phyloP scores from a whole-genome alignment of 2,329 filamentous ascomycete genomes.

The Aureobasidium melanogenum region DNA sequence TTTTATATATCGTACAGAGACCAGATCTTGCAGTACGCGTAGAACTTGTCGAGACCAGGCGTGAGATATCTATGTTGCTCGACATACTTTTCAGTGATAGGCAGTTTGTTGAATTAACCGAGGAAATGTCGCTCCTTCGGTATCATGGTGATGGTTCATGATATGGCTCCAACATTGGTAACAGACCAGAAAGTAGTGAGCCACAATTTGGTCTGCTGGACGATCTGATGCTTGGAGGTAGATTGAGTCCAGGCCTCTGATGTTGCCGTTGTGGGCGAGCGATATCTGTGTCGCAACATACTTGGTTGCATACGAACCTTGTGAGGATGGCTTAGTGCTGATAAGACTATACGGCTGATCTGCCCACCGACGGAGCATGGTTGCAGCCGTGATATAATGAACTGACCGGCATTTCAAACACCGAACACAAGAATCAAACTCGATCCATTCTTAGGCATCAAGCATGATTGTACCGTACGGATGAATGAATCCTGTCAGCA shows the following conservation, averaged over 20 bases:
- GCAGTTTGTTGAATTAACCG: constrained; percentile 23
- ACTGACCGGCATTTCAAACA: too few species aligned
- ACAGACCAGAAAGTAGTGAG: constrained; percentile 13
- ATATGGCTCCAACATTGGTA: constrained; percentile 24
- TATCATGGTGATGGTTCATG: constrained; percentile 27
- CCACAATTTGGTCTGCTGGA: neutral
- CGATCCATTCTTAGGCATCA: neutral
- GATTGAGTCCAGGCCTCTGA: constrained; percentile 28
- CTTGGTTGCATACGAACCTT: constrained; percentile 23
- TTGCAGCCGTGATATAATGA: neutral
- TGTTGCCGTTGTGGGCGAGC: neutral
- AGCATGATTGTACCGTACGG: neutral
- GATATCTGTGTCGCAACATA: constrained; percentile 25
- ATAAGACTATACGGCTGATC: constrained; percentile 22
- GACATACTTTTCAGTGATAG: constrained; percentile 26
- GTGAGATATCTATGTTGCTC: constrained; percentile 26
- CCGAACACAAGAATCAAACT: neutral
- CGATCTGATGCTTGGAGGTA: constrained; percentile 23
- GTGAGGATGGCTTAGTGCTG: constrained; percentile 13
- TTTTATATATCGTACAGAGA: too few species aligned
- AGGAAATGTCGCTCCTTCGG: constrained; percentile 23
- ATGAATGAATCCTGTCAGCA: neutral
- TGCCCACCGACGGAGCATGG: constrained; percentile 20
- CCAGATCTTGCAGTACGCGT: too few species aligned
- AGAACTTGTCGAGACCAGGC: constrained; percentile 12